A percentile compares a stretch with the other conserved stretches of the same genome.
phyloP scores from a whole-genome alignment of 169 alveolate genomes.

The Plasmodium reichenowi region DNA sequence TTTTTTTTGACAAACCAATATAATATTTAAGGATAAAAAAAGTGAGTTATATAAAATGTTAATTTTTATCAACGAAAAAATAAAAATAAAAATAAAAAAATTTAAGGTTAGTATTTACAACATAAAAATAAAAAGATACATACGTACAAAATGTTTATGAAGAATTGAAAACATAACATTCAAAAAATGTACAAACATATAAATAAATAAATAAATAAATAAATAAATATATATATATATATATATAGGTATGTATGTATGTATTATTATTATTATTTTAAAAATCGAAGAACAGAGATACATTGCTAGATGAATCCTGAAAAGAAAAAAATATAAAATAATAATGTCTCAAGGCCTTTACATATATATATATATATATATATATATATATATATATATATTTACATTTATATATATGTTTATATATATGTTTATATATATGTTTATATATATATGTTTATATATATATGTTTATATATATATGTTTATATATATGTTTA shows the following conservation, averaged over 20 bases:
- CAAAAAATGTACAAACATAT: neutral
- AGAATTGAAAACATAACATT: neutral
- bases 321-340: neutral
- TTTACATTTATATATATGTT: neutral
- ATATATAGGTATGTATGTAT: neutral
- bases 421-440: neutral
- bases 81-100: no score
- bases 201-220: neutral
- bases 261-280: neutral
- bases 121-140: no score
- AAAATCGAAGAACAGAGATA: slow-evolving; percentile 54
- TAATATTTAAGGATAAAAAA: no score
- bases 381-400: neutral
- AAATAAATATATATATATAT: neutral
- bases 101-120: no score
- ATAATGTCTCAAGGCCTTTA: no score
- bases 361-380: neutral
- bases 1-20: no score
- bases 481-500: no score
- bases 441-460: neutral
- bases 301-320: slow-evolving; percentile 50
- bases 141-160: no score
- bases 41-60: no score
- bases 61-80: no score
- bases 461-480: neutral